Percentiles rank a stretch among this genome's conserved stretches.
These are phyloP conservation scores for Tetrahymena elliotti DNA, from an alignment of 73 alveolate species.

Conservation along the genomic window DNA sequence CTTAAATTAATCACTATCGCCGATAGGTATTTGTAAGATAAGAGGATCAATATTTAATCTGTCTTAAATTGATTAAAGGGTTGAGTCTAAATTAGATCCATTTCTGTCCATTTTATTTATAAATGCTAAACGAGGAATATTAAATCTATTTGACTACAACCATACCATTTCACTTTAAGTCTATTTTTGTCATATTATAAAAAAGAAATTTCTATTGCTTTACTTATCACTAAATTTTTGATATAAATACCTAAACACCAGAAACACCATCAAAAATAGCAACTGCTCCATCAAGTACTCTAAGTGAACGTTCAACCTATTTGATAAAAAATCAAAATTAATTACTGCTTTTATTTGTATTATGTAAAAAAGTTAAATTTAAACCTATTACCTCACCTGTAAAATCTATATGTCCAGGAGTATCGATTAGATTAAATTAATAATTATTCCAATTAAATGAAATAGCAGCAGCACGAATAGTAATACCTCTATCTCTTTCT, in stretches of 20 bases:
- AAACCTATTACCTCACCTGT: slow-evolving; percentile 77
- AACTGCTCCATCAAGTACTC: slow-evolving; percentile 80
- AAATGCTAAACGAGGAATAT: slow-evolving; percentile 81
- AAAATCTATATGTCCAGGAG: slow-evolving; percentile 99
- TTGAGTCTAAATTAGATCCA: slow-evolving; percentile 60
- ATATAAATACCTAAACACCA: slow-evolving; percentile 55
- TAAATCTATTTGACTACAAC: slow-evolving; percentile 80
- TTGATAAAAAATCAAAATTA: not conserved
- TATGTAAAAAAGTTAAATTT: not conserved
- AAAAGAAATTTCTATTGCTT: not conserved
- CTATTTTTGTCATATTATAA: not conserved
- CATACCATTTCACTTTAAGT: slow-evolving; percentile 76
- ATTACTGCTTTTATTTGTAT: not conserved
- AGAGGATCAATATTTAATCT: slow-evolving; percentile 62
- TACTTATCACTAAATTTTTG: not conserved
- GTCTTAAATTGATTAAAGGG: slow-evolving; percentile 49
- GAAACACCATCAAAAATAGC: slow-evolving; percentile 76
- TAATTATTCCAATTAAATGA: slow-evolving; percentile 71
- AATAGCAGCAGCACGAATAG: slow-evolving; percentile 86
- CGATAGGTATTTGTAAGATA: slow-evolving; percentile 47
- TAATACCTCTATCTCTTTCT: slow-evolving; percentile 83
- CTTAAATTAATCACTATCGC: slow-evolving; percentile 42
- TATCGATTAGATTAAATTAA: slow-evolving; percentile 86
- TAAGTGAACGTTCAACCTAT: slow-evolving; percentile 39
- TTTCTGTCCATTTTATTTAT: slow-evolving; percentile 80